phyloP scores from a whole-genome alignment of 768 basidiomycete species.

The Cystobasidium ongulense region DNA sequence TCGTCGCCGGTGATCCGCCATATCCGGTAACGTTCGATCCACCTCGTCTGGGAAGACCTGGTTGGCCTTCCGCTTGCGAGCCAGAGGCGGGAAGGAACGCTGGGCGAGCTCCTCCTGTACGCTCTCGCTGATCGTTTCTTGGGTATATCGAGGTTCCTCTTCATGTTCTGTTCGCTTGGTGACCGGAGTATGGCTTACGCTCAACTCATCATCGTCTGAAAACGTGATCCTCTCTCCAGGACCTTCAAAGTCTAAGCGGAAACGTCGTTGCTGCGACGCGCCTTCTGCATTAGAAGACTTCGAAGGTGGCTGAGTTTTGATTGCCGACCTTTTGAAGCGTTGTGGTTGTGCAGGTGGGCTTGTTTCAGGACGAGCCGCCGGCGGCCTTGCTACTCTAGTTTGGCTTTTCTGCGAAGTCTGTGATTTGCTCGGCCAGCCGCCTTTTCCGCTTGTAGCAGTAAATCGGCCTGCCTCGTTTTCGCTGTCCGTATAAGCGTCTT shows the following conservation, averaged over 20 bases:
- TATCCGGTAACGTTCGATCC: neutral
- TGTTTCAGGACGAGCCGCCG: no score
- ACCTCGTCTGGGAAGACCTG: neutral
- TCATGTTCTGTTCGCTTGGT: neutral
- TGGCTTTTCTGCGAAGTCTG: neutral
- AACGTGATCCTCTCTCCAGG: neutral
- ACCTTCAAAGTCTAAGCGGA: neutral
- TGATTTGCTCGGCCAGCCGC: neutral
- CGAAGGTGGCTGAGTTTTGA: neutral
- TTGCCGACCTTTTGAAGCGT: neutral
- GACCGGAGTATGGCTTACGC: neutral
- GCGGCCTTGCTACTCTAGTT: neutral
- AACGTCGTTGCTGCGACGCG: neutral
- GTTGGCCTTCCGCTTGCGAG: neutral
- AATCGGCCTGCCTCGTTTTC: neutral
- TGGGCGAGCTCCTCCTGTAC: neutral
- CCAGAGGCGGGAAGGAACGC: neutral
- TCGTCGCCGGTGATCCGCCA: neutral
- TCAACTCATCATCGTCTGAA: neutral
- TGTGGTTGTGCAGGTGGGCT: neutral
- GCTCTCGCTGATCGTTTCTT: neutral
- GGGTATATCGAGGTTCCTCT: neutral
- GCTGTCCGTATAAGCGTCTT: neutral
- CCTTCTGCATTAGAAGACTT: neutral
- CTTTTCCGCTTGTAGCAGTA: neutral